These are phyloP conservation scores for Trichoderma cornu-damae DNA, from an alignment of 2,329 filamentous ascomycete genomes.

Conservation along the genomic window DNA sequence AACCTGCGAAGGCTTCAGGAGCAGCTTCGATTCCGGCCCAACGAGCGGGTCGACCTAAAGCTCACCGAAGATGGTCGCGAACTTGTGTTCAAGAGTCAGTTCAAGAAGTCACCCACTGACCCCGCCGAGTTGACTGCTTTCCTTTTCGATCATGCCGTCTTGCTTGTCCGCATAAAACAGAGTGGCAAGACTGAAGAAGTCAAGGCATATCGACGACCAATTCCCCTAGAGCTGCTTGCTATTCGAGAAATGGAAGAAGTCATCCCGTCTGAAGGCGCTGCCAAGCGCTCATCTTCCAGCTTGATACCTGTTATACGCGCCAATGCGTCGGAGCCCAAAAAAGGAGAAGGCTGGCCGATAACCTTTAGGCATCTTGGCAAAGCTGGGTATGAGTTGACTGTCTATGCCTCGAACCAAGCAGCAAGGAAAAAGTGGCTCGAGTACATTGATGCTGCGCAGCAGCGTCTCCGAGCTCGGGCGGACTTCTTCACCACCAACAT, in stretches of 20 bases:
- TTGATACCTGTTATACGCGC: conserved; percentile 57
- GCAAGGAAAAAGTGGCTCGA: conserved; percentile 96
- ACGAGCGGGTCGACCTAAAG: conserved; percentile 89
- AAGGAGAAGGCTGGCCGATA: conserved; percentile 78
- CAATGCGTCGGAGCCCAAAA: conserved; percentile 50
- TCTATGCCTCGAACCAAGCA: conserved; percentile 80
- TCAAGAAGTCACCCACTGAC: conserved; percentile 90
- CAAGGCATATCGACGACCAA: conserved; percentile 89
- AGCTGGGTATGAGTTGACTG: conserved; percentile 85
- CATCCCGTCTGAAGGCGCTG: conserved; percentile 70
- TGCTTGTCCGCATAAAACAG: conserved; percentile 85
- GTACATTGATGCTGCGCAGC: conserved; percentile 85
- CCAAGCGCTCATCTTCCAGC: conserved; percentile 85
- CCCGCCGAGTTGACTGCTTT: conserved; percentile 88
- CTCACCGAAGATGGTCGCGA: conserved; percentile 90
- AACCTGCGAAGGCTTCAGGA: conserved; percentile 89
- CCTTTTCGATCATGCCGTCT: conserved; percentile 90
- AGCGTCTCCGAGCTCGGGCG: conserved; percentile 77
- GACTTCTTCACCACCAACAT: conserved; percentile 78
- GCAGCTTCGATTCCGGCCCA: conserved; percentile 82
- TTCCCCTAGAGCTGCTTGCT: conserved; percentile 85
- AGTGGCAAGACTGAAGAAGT: conserved; percentile 92
- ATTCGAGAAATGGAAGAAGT: conserved; percentile 98
- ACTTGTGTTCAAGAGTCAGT: conserved; percentile 84
- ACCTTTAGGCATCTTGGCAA: conserved; percentile 96